These are phyloP conservation scores for Colletotrichum spaethianum DNA, from an alignment of 2,329 filamentous ascomycete genomes.

Conservation along the genomic window DNA sequence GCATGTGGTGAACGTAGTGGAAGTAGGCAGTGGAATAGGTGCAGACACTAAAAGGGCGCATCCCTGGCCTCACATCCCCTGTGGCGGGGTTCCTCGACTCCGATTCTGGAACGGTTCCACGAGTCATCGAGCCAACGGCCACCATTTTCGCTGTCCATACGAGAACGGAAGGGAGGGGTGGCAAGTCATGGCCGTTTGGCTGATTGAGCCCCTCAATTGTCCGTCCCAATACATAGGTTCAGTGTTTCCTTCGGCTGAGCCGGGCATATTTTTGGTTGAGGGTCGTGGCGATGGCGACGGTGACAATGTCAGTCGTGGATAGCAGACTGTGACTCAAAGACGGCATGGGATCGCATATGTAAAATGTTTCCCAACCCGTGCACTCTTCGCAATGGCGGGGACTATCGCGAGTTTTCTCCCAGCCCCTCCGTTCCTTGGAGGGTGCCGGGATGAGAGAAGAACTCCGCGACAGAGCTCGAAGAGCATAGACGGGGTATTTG, in stretches of 20 bases:
- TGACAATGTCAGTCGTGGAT: neutral
- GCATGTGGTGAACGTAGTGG: neutral
- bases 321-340: conserved; percentile 1
- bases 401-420: neutral
- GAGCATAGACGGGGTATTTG: neutral
- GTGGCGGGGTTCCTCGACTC: conserved; percentile 27
- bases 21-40: no score
- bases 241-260: neutral
- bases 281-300: neutral
- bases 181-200: neutral
- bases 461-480: neutral
- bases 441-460: neutral
- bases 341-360: neutral
- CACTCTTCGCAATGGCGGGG: neutral
- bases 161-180: conserved; percentile 1
- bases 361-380: neutral
- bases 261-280: neutral
- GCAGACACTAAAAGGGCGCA: conserved; percentile 14
- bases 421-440: neutral
- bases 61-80: conserved; percentile 26
- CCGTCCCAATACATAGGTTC: neutral
- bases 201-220: neutral
- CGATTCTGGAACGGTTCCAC: conserved; percentile 37
- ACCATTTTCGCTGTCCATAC: conserved; percentile 14
- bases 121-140: conserved; percentile 34